phyloP scores from a whole-genome alignment of 1,139 yeast species.

The Saccharomycopsis phalli region DNA sequence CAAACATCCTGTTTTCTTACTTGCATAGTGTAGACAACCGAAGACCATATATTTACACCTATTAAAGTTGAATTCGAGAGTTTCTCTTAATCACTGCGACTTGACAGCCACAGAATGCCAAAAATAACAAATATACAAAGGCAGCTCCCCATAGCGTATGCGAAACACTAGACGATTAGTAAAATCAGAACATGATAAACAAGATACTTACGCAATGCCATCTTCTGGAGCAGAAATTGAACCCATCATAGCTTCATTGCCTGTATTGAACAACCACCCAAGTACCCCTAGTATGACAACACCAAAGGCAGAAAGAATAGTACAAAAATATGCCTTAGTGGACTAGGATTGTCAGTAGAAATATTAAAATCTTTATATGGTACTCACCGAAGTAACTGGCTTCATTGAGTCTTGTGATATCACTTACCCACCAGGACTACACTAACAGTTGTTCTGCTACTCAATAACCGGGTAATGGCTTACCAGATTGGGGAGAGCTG shows the following conservation, averaged over 20 bases:
- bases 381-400: constrained; percentile 9
- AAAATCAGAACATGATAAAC: constrained; percentile 9
- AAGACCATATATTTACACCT: no score
- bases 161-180: constrained; percentile 47
- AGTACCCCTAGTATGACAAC: constrained; percentile 77
- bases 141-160: constrained; percentile 87
- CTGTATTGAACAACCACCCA: constrained; percentile 69
- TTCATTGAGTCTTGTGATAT: constrained; percentile 1
- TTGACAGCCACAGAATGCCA: constrained; percentile 85
- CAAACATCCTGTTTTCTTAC: no score
- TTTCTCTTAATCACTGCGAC: constrained; percentile 28
- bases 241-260: constrained; percentile 90
- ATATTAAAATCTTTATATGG: background rate
- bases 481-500: background rate
- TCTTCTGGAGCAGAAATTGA: constrained; percentile 84
- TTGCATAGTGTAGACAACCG: no score
- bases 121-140: constrained; percentile 67
- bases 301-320: constrained; percentile 85
- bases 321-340: constrained; percentile 91
- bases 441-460: no score
- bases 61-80: constrained; percentile 17
- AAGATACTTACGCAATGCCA: constrained; percentile 59
- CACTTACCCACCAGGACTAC: no score
- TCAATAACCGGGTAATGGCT: no score
- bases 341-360: constrained; percentile 32